phyloP scores from a whole-genome alignment of 768 basidiomycete genomes.

The Pulveroboletus sp. region DNA sequence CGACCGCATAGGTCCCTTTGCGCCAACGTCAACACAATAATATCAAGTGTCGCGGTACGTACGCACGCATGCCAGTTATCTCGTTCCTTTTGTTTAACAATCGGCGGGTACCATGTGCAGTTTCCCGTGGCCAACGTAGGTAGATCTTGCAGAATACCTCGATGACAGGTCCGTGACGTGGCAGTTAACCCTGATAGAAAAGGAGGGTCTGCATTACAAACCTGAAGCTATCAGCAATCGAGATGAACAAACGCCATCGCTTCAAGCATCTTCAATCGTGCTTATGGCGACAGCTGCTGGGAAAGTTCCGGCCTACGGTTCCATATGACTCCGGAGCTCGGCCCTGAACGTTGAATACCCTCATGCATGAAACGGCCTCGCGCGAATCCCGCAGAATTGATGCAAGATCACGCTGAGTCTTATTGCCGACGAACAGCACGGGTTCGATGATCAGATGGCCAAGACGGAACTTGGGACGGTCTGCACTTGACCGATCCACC shows the following conservation, averaged over 20 bases:
- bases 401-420: not conserved
- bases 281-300: not conserved
- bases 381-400: not conserved
- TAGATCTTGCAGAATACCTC: not conserved
- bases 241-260: not conserved
- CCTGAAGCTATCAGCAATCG: not conserved
- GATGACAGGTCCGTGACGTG: constrained; percentile 9
- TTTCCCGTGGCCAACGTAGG: not conserved
- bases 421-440: not conserved
- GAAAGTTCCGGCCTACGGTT: constrained; percentile 1
- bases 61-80: not conserved
- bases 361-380: too few relatives aligned
- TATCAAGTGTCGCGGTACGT: too few relatives aligned
- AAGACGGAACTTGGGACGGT: not conserved
- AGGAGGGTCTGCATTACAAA: not conserved
- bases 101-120: not conserved
- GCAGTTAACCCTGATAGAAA: constrained; percentile 1
- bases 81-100: not conserved
- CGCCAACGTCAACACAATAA: too few relatives aligned
- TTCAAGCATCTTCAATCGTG: not conserved
- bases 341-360: not conserved
- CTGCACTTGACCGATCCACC: too few relatives aligned
- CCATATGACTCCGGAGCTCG: constrained; percentile 2
- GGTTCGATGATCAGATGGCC: not conserved
- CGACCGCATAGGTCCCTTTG: too few relatives aligned